Percentiles rank a stretch among this genome's conserved stretches.
Conservation (phyloP, 2,329 filamentous ascomycete genomes). For the Plectosphaerella plurivora region DNA sequence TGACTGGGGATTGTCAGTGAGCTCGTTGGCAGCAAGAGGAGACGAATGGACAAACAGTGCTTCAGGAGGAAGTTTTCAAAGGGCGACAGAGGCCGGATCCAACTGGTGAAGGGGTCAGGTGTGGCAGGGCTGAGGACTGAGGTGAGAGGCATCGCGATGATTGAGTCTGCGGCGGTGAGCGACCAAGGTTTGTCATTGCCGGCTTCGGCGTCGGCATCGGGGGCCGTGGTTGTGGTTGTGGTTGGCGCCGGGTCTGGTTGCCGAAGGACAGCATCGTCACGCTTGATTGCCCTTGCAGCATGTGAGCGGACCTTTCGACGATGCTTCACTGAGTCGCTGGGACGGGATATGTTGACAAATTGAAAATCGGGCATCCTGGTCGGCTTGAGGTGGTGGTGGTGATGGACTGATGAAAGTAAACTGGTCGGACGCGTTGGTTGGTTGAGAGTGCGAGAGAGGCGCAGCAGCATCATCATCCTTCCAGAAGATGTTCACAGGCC, state of each 20-base stretch:
- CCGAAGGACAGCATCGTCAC: background rate
- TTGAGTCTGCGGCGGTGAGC: background rate
- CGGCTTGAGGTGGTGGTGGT: too few relatives aligned
- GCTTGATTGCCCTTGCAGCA: constrained; percentile 11
- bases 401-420: too few relatives aligned
- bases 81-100: constrained; percentile 1
- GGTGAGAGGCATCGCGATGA: background rate
- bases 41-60: constrained; percentile 4
- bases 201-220: background rate
- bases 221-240: background rate
- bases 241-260: background rate
- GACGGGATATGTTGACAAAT: constrained; percentile 14
- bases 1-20: background rate
- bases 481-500: too few relatives aligned
- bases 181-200: too few relatives aligned
- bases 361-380: constrained; percentile 3
- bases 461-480: too few relatives aligned
- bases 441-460: too few relatives aligned
- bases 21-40: background rate
- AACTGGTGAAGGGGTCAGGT: constrained; percentile 5
- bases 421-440: too few relatives aligned
- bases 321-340: constrained; percentile 7
- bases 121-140: constrained; percentile 1
- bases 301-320: constrained; percentile 14
- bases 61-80: constrained; percentile 5